Conservation (phyloP, 257 asterid species). For the Solanum pinnatisectum region DNA sequence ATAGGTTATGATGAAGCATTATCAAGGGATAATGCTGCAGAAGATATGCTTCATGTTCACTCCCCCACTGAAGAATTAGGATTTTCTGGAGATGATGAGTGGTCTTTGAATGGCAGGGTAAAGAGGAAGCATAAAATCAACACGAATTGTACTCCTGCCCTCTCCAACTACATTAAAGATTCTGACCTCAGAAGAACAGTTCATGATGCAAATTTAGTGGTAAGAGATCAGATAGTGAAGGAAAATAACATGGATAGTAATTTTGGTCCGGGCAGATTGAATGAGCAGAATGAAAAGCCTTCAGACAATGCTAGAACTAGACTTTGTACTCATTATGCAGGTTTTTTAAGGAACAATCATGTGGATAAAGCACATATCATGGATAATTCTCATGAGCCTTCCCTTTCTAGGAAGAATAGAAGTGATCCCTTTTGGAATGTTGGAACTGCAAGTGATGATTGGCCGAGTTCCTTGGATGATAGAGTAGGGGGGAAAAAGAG, state of each 20-base stretch:
- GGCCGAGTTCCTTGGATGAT: constrained; percentile 17
- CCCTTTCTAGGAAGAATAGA: constrained; percentile 11
- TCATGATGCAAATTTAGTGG: constrained; percentile 16
- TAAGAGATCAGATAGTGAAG: constrained; percentile 13
- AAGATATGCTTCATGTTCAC: constrained; percentile 6
- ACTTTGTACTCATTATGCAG: constrained; percentile 11
- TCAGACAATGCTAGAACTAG: constrained; percentile 7
- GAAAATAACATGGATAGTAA: constrained; percentile 14
- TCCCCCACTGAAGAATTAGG: constrained; percentile 20
- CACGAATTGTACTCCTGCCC: background rate
- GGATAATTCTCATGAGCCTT: constrained; percentile 2
- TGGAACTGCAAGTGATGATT: constrained; percentile 17
- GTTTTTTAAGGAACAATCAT: constrained; percentile 14
- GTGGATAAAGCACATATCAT: constrained; percentile 13
- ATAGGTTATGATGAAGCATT: constrained; percentile 15
- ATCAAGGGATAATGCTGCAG: constrained; percentile 12
- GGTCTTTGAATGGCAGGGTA: constrained; percentile 12
- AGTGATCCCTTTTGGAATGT: constrained; percentile 11
- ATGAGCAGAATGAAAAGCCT: constrained; percentile 15
- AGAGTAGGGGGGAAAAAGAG: constrained; percentile 20
- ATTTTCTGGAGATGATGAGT: constrained; percentile 13
- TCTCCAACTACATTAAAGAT: background rate
- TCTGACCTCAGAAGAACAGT: constrained; percentile 10
- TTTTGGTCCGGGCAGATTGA: constrained; percentile 12
- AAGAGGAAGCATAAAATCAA: constrained; percentile 13